These are phyloP conservation scores for Citrus sp. DNA, from an alignment of 345 rosid genomes.

Conservation along the genomic window DNA sequence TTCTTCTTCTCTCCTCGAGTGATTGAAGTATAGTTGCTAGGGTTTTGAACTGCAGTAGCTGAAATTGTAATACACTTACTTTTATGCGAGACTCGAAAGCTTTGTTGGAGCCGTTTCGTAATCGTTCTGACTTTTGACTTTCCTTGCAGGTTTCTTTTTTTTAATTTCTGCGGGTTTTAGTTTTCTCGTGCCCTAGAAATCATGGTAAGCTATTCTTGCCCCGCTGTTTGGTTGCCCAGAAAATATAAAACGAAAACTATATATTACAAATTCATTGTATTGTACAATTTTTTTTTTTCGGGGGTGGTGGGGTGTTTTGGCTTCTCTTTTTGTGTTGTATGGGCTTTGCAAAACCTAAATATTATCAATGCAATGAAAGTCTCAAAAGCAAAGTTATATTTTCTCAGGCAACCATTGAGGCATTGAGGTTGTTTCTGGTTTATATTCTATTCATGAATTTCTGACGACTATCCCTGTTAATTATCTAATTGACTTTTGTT, in stretches of 20 bases:
- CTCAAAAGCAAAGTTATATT: not conserved
- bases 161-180: not conserved
- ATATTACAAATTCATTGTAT: not conserved
- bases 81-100: not conserved
- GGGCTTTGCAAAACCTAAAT: too few species aligned
- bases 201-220: conserved; percentile 7
- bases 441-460: not conserved
- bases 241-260: not conserved
- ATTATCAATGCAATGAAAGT: not conserved
- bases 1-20: not conserved
- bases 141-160: conserved; percentile 1
- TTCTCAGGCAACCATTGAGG: not conserved
- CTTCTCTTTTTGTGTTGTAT: too few species aligned
- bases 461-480: not conserved
- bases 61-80: not conserved
- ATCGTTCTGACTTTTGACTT: not conserved
- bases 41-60: not conserved
- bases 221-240: not conserved
- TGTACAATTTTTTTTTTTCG: not conserved
- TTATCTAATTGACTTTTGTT: not conserved
- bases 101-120: not conserved
- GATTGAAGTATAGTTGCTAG: not conserved
- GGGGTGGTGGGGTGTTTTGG: too few species aligned
- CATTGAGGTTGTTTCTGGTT: not conserved
- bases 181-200: not conserved